Base-by-base conservation (phyloP, 2,329 filamentous ascomycete species). In the Claviceps cyperi region DNA sequence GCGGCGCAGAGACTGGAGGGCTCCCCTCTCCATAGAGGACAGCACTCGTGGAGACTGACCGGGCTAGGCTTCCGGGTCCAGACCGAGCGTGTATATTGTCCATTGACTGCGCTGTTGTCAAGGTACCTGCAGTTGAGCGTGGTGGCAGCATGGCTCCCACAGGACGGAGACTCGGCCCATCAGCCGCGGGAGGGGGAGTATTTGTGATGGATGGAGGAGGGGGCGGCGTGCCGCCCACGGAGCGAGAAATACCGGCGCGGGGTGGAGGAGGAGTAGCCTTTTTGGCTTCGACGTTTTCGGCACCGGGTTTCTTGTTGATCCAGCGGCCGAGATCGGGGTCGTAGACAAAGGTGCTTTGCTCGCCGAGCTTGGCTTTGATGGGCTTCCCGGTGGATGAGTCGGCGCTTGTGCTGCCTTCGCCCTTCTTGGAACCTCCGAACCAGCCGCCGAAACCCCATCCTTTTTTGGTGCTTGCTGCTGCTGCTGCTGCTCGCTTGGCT, bases 321-420 rank as follows among this genome's bases (percentile, higher is more conserved):
- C 94, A 98, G 64, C 92, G 89, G 72, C 94, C 94, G 48, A 95
- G 77, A n/a, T 96, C 86, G 2, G 89, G 85, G 62, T 98, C 92
- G 60, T 92, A 98, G 57, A 91, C 84, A 66, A 98, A 96, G 44
- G 82, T 88, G 65, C 81, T 95, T 61, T 92, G 81, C 66, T 98
- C 94, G 53, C 91, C 94, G 8, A 98, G 77, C 61, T 98, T 98
- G 54, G 94, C 92, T 58, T 80, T 81, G 64, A 96, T 86, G n/a
- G 90, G 71, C 61, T 83, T 83, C 61, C 74, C 75, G 4, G 72
- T 64, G n/a, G 67, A 64, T 7, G 68, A 58, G 24, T 66, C 68
- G 24, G 66, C 68, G n/a, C 69, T 62, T 24, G 61, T 59, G 17
- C 57, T 54, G 2, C 57, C 53, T 4, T 63, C 57, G 11, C 74